Percentiles rank a stretch among this genome's conserved stretches.
These are phyloP conservation scores for Ambrosia trifida DNA, from an alignment of 129 eudicot genomes.

Conservation along the genomic window DNA sequence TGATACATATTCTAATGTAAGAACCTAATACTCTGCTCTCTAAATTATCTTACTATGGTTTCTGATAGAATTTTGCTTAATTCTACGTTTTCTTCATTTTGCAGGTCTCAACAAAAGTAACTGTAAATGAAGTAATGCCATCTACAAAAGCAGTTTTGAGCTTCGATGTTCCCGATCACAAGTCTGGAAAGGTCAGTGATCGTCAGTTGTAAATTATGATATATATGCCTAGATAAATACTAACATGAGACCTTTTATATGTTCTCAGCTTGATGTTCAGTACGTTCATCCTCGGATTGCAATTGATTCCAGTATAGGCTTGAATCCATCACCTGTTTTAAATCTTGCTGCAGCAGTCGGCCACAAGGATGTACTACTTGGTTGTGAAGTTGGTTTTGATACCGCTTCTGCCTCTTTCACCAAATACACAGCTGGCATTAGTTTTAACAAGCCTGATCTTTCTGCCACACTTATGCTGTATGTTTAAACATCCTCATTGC, in stretches of 20 bases:
- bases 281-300: conserved; percentile 69
- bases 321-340: conserved; percentile 76
- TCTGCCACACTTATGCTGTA: conserved; percentile 79
- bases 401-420: conserved; percentile 82
- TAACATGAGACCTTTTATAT: conserved; percentile 15
- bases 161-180: conserved; percentile 92
- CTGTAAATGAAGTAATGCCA: conserved; percentile 62
- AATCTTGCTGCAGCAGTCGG: conserved; percentile 80
- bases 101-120: conserved; percentile 82
- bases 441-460: conserved; percentile 72
- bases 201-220: conserved; percentile 4
- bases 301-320: conserved; percentile 78
- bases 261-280: conserved; percentile 77
- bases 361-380: conserved; percentile 56
- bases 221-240: not conserved
- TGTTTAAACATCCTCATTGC: conserved; percentile 26
- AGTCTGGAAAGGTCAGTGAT: conserved; percentile 82
- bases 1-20: conserved; percentile 89
- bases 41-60: not conserved
- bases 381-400: conserved; percentile 86
- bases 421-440: conserved; percentile 79
- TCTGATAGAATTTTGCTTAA: not conserved
- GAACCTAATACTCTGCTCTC: conserved; percentile 17
- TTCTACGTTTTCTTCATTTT: conserved; percentile 18
- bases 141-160: conserved; percentile 65